These are phyloP conservation scores for Ballota nigra DNA, from an alignment of 257 asterid genomes.

Conservation along the genomic window DNA sequence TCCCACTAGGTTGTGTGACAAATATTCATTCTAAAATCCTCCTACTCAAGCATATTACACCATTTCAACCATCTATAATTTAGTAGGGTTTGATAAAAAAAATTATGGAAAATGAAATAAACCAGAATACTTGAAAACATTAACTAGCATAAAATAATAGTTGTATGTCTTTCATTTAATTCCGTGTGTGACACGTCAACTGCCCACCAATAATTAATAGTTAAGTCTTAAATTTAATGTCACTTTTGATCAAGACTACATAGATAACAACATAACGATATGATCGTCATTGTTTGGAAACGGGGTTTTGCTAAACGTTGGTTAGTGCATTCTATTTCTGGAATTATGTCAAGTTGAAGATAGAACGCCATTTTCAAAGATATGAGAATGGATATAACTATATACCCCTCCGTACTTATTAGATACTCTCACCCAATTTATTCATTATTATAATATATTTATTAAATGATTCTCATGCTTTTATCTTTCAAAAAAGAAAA, in stretches of 20 bases:
- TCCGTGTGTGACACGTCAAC: conserved; percentile 19
- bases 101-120: not conserved
- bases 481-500: too few species aligned
- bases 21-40: not conserved
- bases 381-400: not conserved
- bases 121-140: not conserved
- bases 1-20: too few species aligned
- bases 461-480: too few species aligned
- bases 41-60: not conserved
- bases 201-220: conserved; percentile 7
- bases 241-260: not conserved
- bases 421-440: too few species aligned
- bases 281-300: not conserved
- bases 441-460: too few species aligned
- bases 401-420: too few species aligned
- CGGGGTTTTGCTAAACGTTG: not conserved
- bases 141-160: not conserved
- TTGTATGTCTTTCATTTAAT: conserved; percentile 4
- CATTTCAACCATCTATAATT: not conserved
- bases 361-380: not conserved
- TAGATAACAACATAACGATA: not conserved
- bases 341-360: not conserved
- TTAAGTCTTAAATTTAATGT: conserved; percentile 7
- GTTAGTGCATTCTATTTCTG: not conserved
- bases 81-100: not conserved